Evolutionary conservation across 2,329 filamentous ascomycete species (phyloP).

Genomic region (Claviceps africana): DNA sequence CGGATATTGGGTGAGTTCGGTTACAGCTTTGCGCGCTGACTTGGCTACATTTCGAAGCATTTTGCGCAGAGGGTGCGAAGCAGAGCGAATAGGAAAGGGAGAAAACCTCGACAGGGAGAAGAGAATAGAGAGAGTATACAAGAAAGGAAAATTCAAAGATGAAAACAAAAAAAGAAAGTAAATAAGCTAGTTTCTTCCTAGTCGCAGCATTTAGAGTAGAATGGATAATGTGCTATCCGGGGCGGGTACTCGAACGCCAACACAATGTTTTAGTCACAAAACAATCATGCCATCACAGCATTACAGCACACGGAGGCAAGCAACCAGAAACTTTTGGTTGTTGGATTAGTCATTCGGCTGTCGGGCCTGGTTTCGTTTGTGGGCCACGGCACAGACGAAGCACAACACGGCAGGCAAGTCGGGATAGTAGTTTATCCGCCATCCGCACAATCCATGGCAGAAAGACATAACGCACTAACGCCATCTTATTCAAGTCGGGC

Average conservation of each 20-base stretch:
- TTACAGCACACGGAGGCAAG: too few relatives aligned
- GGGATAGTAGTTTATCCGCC: background rate
- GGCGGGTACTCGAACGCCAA: background rate
- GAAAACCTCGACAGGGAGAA: background rate
- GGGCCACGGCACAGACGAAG: background rate
- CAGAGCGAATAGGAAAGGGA: background rate
- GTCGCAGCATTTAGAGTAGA: background rate
- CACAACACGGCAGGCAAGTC: background rate
- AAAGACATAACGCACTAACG: background rate
- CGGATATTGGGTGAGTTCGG: slow-evolving; percentile 62
- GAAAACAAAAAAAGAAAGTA: background rate
- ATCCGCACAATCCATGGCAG: too few relatives aligned
- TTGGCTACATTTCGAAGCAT: slow-evolving; percentile 42
- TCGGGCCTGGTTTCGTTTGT: background rate
- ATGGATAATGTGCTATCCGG: background rate
- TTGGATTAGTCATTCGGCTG: background rate
- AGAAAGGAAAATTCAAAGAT: background rate
- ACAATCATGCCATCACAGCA: background rate
- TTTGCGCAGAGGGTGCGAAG: slow-evolving; percentile 5
- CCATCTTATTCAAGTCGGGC: background rate
- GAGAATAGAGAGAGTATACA: background rate
- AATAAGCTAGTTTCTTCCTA: background rate
- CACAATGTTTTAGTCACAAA: background rate
- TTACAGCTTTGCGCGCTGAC: slow-evolving; percentile 49
- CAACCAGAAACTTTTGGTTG: background rate